These are phyloP conservation scores for Rubia tinctorum DNA, from an alignment of 305 asterid species.

Conservation along the genomic window DNA sequence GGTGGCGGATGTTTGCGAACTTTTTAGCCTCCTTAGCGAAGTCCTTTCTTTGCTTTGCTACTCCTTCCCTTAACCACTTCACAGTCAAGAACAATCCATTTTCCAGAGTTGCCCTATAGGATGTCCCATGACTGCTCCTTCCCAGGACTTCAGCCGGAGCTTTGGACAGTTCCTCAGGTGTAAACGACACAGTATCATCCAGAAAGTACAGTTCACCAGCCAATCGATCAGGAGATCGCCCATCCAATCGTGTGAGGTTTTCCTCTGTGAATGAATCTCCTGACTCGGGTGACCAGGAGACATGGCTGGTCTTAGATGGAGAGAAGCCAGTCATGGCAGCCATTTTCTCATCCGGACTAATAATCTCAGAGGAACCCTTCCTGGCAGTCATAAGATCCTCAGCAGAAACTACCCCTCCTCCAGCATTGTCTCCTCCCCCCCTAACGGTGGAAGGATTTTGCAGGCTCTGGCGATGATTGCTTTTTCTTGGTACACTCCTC, in stretches of 20 bases:
- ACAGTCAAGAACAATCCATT: constrained; percentile 89
- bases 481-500: constrained; percentile 43
- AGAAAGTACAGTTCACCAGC: constrained; percentile 93
- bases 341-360: constrained; percentile 70
- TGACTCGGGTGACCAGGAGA: constrained; percentile 94
- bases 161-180: constrained; percentile 83
- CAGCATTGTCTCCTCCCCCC: constrained; percentile 44
- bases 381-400: constrained; percentile 57
- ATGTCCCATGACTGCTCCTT: constrained; percentile 99
- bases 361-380: constrained; percentile 65
- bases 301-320: constrained; percentile 79
- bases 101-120: constrained; percentile 80
- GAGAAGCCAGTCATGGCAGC: constrained; percentile 71
- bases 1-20: constrained; percentile 88
- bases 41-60: constrained; percentile 94
- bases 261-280: constrained; percentile 77
- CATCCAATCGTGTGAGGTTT: constrained; percentile 74
- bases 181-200: constrained; percentile 85
- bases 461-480: constrained; percentile 39
- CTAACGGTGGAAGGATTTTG: constrained; percentile 47
- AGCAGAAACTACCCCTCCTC: constrained; percentile 61
- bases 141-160: constrained; percentile 99
- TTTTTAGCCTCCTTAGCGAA: constrained; percentile 97
- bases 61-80: constrained; percentile 99
- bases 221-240: constrained; percentile 78